phyloP scores from a whole-genome alignment of 495 filamentous ascomycete species.

The Xylaria bambusicola region DNA sequence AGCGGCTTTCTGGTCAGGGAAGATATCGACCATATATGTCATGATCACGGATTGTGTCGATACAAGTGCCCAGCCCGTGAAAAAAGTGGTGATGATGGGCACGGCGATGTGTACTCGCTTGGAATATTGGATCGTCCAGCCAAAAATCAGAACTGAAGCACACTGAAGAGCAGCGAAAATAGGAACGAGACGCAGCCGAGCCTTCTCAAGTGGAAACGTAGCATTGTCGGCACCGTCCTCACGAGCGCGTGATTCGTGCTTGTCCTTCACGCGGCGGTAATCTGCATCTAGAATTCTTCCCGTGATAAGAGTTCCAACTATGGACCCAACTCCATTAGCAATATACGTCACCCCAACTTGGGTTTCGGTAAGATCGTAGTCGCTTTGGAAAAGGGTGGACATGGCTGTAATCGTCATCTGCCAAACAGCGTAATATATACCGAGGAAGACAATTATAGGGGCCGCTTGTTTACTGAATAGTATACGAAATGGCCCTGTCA shows the following conservation, averaged over 20 bases:
- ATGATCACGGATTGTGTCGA: constrained; percentile 39
- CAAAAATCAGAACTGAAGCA: constrained; percentile 38
- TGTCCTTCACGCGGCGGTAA: constrained; percentile 40
- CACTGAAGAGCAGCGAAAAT: constrained; percentile 33
- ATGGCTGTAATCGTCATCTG: constrained; percentile 58
- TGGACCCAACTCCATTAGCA: constrained; percentile 52
- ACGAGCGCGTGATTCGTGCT: constrained; percentile 22
- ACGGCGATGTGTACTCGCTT: constrained; percentile 30
- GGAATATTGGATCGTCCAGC: constrained; percentile 33
- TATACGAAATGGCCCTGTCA: constrained; percentile 45
- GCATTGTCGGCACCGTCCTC: constrained; percentile 6
- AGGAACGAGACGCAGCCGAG: constrained; percentile 38
- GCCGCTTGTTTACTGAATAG: constrained; percentile 43
- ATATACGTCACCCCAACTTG: constrained; percentile 54
- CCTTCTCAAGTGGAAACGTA: constrained; percentile 40
- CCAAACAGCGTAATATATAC: constrained; percentile 56
- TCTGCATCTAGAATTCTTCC: constrained; percentile 47
- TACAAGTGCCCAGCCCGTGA: constrained; percentile 43
- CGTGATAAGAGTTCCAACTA: constrained; percentile 49
- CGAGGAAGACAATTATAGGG: constrained; percentile 52
- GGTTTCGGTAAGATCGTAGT: constrained; percentile 46
- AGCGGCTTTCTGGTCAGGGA: constrained; percentile 35
- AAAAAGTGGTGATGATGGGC: constrained; percentile 38
- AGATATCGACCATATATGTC: constrained; percentile 47
- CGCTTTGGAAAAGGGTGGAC: constrained; percentile 48